Base-by-base conservation (phyloP, 306 rosid species). In the Quercus aquifolioides region DNA sequence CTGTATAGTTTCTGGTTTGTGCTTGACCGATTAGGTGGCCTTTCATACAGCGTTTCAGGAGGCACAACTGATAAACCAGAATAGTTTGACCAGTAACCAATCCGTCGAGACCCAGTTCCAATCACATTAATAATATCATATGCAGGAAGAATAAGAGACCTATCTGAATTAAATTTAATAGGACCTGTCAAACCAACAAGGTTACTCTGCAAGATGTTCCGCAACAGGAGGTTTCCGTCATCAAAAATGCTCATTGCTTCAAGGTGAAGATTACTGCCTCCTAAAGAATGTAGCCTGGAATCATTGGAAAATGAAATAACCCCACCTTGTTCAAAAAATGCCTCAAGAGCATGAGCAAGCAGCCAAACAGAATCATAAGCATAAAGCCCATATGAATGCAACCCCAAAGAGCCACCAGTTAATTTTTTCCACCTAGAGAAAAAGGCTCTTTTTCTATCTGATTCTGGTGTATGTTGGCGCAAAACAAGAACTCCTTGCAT, bases 11-110 rank as follows among this genome's bases (percentile, higher is more conserved):
- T 76, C 83, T 91, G 96, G 73, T 85, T 91, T 83, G 85, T 90
- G 43, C 73, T 85, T 15, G 99, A 96, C 54, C 85, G 90, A 82
- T 93, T 96, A 76, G 94, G 88, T 71, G 97, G 98, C 80, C 79
- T 90, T 25, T 81, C 80, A 81, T 91, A 91, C 74, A 93, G 85
- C 26, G 75, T 84, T 91, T 93, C 98, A 1, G 99, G 99, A 74
- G 93, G 74, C 13, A 88, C 84, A 79, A 83, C 70, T 77, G 98
- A 96, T 72, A 96, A 62, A 71, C 97, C 98, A 84, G 98, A 91
- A 80, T 96, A 93, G 92, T 93, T 96, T 68, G 90, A 90, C 98
- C 99, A 96, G 88, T 96, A 93, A 82, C 99, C 99, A 58, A 95
- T 70, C 79, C 70, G 80, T 31, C 87, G 91, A 69, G 86, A 54